Evolutionary conservation across 768 basidiomycete genomes (phyloP).

Genomic region (Serendipita sp.): DNA sequence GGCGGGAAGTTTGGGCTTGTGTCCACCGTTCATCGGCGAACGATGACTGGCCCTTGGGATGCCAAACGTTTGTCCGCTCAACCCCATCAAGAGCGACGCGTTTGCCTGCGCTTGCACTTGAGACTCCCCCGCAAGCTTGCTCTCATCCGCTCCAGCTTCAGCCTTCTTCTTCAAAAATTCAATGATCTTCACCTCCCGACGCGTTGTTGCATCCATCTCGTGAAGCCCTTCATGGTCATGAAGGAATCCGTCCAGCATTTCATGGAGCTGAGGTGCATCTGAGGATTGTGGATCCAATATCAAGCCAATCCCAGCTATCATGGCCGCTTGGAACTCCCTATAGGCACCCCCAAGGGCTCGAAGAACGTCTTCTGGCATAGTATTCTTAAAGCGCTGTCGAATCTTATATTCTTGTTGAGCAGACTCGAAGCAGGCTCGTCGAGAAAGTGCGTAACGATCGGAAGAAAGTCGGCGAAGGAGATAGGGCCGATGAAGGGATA

Average conservation of each 20-base stretch:
- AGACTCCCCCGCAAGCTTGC: conserved; percentile 14
- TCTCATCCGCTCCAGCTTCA: conserved; percentile 26
- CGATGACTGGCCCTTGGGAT: not conserved
- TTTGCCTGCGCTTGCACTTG: conserved; percentile 7
- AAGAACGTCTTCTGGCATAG: conserved; percentile 43
- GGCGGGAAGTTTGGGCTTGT: conserved; percentile 4
- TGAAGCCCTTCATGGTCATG: conserved; percentile 40
- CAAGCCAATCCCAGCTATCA: conserved; percentile 79
- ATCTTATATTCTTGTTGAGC: conserved; percentile 76
- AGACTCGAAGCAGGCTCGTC: conserved; percentile 79
- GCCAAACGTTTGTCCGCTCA: conserved; percentile 7
- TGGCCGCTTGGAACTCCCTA: conserved; percentile 74
- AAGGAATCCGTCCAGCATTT: conserved; percentile 63
- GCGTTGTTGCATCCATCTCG: conserved; percentile 71
- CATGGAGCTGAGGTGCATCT: conserved; percentile 55
- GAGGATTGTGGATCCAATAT: conserved; percentile 60
- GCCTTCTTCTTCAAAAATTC: conserved; percentile 62
- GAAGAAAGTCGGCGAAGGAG: conserved; percentile 61
- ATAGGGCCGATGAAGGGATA: conserved; percentile 77
- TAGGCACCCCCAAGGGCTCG: conserved; percentile 62
- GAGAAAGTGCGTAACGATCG: conserved; percentile 66
- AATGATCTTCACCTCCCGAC: conserved; percentile 68
- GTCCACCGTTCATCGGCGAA: conserved; percentile 1
- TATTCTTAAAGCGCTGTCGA: conserved; percentile 48
- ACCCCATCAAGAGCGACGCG: not conserved